Evolutionary conservation across 306 rosid species (phyloP).

Genomic region (Vigna radiata): DNA sequence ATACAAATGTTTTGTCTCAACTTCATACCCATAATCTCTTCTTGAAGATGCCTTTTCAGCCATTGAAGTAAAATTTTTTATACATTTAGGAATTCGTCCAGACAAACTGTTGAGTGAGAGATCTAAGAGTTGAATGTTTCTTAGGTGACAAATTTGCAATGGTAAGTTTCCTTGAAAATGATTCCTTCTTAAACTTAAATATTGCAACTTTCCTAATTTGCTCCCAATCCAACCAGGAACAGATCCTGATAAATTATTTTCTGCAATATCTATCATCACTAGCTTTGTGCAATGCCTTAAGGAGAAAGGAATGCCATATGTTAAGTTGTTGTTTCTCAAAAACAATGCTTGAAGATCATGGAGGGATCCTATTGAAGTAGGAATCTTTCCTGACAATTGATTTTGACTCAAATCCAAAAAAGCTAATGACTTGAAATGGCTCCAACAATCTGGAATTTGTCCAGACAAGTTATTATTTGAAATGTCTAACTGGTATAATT

Average conservation of each 20-base stretch:
- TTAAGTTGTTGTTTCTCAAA: constrained; percentile 34
- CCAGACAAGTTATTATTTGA: background rate
- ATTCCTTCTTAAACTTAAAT: background rate
- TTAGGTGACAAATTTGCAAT: background rate
- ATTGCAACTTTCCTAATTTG: background rate
- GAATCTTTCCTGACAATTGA: background rate
- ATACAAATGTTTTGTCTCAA: no score
- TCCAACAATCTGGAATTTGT: constrained; percentile 41
- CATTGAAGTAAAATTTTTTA: background rate
- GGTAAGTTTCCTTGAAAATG: constrained; percentile 18
- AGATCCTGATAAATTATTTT: background rate
- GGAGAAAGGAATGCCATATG: background rate
- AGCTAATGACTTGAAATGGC: background rate
- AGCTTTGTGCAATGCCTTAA: constrained; percentile 10
- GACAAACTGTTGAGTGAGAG: background rate
- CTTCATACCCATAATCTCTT: no score
- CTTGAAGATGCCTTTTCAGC: no score
- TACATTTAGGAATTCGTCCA: background rate
- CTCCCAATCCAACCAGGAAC: constrained; percentile 1
- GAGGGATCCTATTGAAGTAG: background rate
- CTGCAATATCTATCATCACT: constrained; percentile 4
- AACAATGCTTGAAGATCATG: background rate
- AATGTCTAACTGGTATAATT: background rate
- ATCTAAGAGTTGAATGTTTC: background rate
- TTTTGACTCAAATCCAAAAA: constrained; percentile 6